These are phyloP conservation scores for Alnus rubra DNA, from an alignment of 306 rosid genomes.

Conservation along the genomic window DNA sequence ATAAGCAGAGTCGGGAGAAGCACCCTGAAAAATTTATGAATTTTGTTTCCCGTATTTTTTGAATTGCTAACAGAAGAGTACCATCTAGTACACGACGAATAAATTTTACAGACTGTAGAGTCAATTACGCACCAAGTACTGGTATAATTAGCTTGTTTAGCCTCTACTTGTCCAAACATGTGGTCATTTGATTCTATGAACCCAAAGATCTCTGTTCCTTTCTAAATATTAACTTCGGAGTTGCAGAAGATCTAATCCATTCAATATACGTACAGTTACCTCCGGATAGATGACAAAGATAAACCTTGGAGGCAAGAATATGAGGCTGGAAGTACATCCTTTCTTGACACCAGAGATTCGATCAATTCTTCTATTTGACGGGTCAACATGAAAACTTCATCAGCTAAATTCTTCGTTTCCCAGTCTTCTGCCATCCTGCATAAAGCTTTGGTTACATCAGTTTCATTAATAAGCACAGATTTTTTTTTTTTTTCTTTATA, in stretches of 20 bases:
- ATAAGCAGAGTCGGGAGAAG: not conserved
- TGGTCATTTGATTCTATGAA: too few relatives aligned
- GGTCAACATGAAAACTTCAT: constrained; percentile 71
- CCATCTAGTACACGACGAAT: not conserved
- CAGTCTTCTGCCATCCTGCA: constrained; percentile 81
- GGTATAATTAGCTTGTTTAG: too few relatives aligned
- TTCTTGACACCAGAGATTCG: constrained; percentile 45
- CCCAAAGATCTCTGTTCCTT: too few relatives aligned
- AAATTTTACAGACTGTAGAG: too few relatives aligned
- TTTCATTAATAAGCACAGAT: not conserved
- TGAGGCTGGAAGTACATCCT: constrained; percentile 61
- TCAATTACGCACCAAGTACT: too few relatives aligned
- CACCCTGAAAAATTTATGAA: not conserved
- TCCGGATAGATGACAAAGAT: constrained; percentile 59
- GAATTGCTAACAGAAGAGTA: not conserved
- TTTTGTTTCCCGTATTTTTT: not conserved
- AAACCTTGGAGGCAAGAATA: constrained; percentile 67
- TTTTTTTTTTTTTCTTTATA: too few relatives aligned
- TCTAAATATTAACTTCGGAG: too few relatives aligned
- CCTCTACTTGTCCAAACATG: too few relatives aligned
- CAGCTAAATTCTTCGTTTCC: constrained; percentile 62
- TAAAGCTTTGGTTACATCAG: constrained; percentile 10
- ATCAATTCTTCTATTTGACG: constrained; percentile 62
- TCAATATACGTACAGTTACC: constrained; percentile 21
- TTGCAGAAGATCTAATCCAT: not conserved